Conservation (phyloP, 176 grass and related monocot species). For the Ensete glaucum region DNA sequence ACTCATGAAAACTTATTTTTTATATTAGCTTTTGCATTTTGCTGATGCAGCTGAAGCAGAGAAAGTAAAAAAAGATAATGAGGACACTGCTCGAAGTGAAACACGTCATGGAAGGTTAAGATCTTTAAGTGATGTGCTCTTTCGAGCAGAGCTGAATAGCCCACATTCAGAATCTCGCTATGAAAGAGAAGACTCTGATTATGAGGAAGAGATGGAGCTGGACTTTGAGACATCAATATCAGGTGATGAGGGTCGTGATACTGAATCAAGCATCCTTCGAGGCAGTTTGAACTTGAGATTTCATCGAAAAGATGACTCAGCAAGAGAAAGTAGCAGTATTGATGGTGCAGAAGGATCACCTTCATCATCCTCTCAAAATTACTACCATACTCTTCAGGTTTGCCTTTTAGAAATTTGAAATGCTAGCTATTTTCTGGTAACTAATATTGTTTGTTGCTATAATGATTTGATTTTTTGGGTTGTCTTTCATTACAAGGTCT, state of each 20-base stretch:
- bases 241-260: constrained; percentile 58
- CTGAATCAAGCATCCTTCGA: constrained; percentile 48
- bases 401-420: background rate
- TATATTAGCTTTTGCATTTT: background rate
- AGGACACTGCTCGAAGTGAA: constrained; percentile 40
- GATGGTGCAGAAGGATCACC: constrained; percentile 28
- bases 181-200: constrained; percentile 56
- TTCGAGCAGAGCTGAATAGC: constrained; percentile 52
- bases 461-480: background rate
- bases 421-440: background rate
- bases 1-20: background rate
- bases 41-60: constrained; percentile 59
- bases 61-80: constrained; percentile 51
- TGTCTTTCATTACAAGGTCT: background rate
- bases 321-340: constrained; percentile 34
- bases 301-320: constrained; percentile 49
- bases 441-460: background rate
- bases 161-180: constrained; percentile 49
- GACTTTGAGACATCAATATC: constrained; percentile 83
- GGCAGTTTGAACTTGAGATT: constrained; percentile 64
- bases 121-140: constrained; percentile 69
- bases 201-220: constrained; percentile 86
- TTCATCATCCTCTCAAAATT: constrained; percentile 20
- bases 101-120: constrained; percentile 42
- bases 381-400: constrained; percentile 58